A percentile compares a stretch with the other conserved stretches of the same genome.
These are phyloP conservation scores for Dalechampia spathulata DNA, from an alignment of 441 rosid species.

Conservation along the genomic window DNA sequence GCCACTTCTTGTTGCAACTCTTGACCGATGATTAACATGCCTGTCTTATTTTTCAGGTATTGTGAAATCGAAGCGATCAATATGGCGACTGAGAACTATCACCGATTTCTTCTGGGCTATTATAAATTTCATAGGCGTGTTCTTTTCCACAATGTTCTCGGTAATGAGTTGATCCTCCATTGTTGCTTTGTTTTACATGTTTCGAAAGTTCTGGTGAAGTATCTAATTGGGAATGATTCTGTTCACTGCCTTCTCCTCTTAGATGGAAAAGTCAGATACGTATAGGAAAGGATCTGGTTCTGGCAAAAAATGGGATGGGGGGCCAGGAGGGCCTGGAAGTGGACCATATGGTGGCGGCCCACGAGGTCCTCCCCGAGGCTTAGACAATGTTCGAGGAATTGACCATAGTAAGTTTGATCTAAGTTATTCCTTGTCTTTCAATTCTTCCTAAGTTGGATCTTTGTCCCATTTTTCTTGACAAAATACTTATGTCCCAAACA, in stretches of 20 bases:
- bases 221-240: neutral
- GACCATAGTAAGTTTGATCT: constrained; percentile 76
- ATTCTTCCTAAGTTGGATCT: too few species aligned
- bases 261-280: constrained; percentile 86
- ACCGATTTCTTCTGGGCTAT: constrained; percentile 78
- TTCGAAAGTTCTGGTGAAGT: neutral
- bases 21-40: neutral
- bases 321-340: constrained; percentile 80
- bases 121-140: constrained; percentile 55
- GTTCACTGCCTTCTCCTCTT: constrained; percentile 1
- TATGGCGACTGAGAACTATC: constrained; percentile 80
- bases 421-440: too few species aligned
- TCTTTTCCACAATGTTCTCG: constrained; percentile 78
- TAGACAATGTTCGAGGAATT: constrained; percentile 74
- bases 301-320: constrained; percentile 88
- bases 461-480: neutral
- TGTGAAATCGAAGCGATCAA: constrained; percentile 50
- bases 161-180: constrained; percentile 27
- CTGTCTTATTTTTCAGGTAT: constrained; percentile 42
- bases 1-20: neutral
- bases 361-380: constrained; percentile 61
- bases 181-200: neutral
- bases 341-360: constrained; percentile 60
- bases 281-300: constrained; percentile 61
- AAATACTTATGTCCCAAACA: constrained; percentile 11